Evolutionary conservation across 2,329 filamentous ascomycete species (phyloP).

Genomic region (Colletotrichum musae): DNA sequence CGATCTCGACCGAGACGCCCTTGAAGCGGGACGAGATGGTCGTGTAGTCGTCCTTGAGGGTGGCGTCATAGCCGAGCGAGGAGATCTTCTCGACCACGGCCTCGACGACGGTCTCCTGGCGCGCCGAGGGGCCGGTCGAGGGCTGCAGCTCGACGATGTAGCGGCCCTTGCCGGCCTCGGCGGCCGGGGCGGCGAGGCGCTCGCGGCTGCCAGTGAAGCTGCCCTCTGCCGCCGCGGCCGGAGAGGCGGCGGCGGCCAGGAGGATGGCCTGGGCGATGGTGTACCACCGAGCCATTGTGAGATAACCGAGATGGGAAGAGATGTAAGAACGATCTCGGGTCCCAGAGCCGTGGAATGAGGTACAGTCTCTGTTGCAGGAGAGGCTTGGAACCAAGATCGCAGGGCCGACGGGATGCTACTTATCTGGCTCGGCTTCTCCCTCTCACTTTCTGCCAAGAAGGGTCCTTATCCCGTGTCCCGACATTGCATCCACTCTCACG

Average conservation of each 20-base stretch:
- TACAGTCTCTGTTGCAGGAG: not conserved
- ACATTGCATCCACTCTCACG: not conserved
- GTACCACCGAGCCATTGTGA: slow-evolving; percentile 16
- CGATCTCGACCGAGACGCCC: slow-evolving; percentile 35
- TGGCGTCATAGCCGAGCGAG: slow-evolving; percentile 33
- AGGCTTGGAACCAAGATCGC: not conserved
- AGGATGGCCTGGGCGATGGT: slow-evolving; percentile 5
- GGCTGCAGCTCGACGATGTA: slow-evolving; percentile 37
- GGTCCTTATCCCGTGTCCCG: not conserved
- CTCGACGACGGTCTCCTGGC: slow-evolving; percentile 25
- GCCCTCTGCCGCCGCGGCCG: slow-evolving; percentile 7
- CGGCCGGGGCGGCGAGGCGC: slow-evolving; percentile 7
- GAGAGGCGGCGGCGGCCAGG: slow-evolving; percentile 1
- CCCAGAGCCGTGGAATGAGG: not conserved
- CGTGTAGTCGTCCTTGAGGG: slow-evolving; percentile 35
- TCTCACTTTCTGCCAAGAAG: not conserved
- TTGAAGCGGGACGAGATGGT: slow-evolving; percentile 32
- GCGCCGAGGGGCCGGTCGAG: not conserved
- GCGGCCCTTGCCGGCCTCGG: slow-evolving; percentile 14
- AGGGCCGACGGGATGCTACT: not conserved
- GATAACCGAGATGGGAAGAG: not conserved
- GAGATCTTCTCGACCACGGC: slow-evolving; percentile 28
- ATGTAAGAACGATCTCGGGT: not conserved
- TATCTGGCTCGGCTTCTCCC: not conserved
- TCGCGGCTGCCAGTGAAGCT: slow-evolving; percentile 24